A percentile compares a stretch with the other conserved stretches of the same genome.
These are phyloP conservation scores for Suillus variegatus DNA, from an alignment of 768 basidiomycete species.

Conservation along the genomic window DNA sequence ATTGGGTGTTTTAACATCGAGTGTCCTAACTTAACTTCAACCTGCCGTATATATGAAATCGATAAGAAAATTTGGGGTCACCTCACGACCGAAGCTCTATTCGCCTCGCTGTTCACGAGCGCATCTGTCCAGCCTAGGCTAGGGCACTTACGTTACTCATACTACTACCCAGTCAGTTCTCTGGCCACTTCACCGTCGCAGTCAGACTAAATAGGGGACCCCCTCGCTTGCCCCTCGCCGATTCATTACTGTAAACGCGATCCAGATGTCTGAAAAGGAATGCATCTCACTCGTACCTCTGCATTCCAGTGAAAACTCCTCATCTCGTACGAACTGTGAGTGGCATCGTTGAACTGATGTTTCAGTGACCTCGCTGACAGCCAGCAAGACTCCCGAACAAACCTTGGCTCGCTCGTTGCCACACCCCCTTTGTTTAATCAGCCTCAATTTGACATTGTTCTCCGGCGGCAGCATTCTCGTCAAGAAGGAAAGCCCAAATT, in stretches of 20 bases:
- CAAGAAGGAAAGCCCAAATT: slow-evolving; percentile 44
- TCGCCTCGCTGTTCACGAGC: neutral
- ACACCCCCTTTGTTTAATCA: slow-evolving; percentile 46
- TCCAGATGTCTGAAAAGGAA: neutral
- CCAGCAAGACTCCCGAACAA: neutral
- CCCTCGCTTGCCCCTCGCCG: no score
- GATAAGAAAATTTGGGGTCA: neutral
- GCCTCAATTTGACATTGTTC: slow-evolving; percentile 54
- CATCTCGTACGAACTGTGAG: neutral
- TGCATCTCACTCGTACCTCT: neutral
- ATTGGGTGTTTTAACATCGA: no score
- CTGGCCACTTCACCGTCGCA: neutral
- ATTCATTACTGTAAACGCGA: neutral
- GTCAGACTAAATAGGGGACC: neutral
- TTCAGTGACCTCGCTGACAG: neutral
- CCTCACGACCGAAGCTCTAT: neutral
- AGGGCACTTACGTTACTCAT: neutral
- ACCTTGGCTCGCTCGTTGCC: neutral
- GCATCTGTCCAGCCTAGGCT: neutral
- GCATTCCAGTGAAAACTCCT: neutral
- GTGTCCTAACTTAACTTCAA: neutral
- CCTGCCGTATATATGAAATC: neutral
- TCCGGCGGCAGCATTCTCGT: slow-evolving; percentile 59
- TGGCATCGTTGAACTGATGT: neutral
- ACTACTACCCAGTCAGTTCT: neutral